Conservation (phyloP, 1,284 basidiomycete species). For the Laetiporus sulphureus region DNA sequence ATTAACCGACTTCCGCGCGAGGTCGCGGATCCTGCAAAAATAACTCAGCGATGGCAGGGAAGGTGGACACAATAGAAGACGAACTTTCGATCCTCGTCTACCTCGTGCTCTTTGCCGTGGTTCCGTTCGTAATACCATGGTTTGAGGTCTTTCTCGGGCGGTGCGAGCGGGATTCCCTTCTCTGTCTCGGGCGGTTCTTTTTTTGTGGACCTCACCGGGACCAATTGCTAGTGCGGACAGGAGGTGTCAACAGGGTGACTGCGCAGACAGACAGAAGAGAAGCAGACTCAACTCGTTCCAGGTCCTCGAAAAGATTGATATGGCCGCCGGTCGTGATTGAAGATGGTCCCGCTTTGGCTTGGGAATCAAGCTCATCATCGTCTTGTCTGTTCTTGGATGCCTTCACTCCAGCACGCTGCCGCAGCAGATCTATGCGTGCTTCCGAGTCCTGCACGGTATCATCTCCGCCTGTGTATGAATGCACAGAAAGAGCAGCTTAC, state of each 20-base stretch:
- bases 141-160: slow-evolving; percentile 64
- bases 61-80: slow-evolving; percentile 2
- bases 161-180: slow-evolving; percentile 65
- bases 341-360: slow-evolving; percentile 26
- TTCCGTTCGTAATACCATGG: slow-evolving; percentile 65
- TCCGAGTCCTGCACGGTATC: slow-evolving; percentile 58
- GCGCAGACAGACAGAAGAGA: not conserved
- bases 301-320: slow-evolving; percentile 74
- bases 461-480: not conserved
- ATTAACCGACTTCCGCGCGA: slow-evolving; percentile 51
- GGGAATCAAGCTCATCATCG: slow-evolving; percentile 33
- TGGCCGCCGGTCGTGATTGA: slow-evolving; percentile 44
- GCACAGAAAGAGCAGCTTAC: slow-evolving; percentile 29
- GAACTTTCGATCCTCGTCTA: slow-evolving; percentile 26
- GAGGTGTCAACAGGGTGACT: too few species aligned
- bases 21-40: slow-evolving; percentile 48
- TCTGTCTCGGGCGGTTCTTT: slow-evolving; percentile 47
- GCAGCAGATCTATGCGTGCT: slow-evolving; percentile 62
- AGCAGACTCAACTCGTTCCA: slow-evolving; percentile 48
- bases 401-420: slow-evolving; percentile 46
- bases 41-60: not conserved
- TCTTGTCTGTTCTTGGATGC: slow-evolving; percentile 31
- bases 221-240: too few species aligned
- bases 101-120: slow-evolving; percentile 18
- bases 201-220: slow-evolving; percentile 38